These are phyloP conservation scores for Zangia roseola DNA, from an alignment of 768 basidiomycete species.

Conservation along the genomic window DNA sequence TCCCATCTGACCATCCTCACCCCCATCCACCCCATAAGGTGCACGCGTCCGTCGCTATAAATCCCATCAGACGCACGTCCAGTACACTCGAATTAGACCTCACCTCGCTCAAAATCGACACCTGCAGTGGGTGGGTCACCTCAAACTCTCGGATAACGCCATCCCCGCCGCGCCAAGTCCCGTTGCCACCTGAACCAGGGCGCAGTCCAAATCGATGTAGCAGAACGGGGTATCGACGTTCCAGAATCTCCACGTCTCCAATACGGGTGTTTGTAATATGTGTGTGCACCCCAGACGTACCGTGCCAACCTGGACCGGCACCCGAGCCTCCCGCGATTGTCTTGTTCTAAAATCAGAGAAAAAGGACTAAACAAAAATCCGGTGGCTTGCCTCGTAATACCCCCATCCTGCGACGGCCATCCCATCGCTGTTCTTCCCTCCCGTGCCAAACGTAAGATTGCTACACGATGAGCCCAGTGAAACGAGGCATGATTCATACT, in stretches of 20 bases:
- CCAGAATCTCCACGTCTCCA: conserved; percentile 91
- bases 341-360: conserved; percentile 28
- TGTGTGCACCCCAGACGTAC: conserved; percentile 90
- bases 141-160: conserved; percentile 85
- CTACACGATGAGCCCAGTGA: conserved; percentile 33
- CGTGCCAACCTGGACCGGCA: conserved; percentile 86
- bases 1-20: conserved; percentile 66
- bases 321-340: conserved; percentile 95
- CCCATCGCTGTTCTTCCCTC: conserved; percentile 83
- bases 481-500: conserved; percentile 18
- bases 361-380: background rate
- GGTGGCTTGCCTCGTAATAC: conserved; percentile 67
- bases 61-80: background rate
- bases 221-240: conserved; percentile 91
- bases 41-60: conserved; percentile 77
- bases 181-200: conserved; percentile 64
- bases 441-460: conserved; percentile 87
- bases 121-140: conserved; percentile 77
- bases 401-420: conserved; percentile 81
- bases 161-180: conserved; percentile 77
- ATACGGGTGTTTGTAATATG: conserved; percentile 93
- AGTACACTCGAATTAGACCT: conserved; percentile 10
- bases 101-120: conserved; percentile 86
- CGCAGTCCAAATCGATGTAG: conserved; percentile 81
- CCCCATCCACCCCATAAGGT: conserved; percentile 86